Base-by-base conservation (phyloP, 768 basidiomycete species). In the Kwoniella botswanensis region DNA sequence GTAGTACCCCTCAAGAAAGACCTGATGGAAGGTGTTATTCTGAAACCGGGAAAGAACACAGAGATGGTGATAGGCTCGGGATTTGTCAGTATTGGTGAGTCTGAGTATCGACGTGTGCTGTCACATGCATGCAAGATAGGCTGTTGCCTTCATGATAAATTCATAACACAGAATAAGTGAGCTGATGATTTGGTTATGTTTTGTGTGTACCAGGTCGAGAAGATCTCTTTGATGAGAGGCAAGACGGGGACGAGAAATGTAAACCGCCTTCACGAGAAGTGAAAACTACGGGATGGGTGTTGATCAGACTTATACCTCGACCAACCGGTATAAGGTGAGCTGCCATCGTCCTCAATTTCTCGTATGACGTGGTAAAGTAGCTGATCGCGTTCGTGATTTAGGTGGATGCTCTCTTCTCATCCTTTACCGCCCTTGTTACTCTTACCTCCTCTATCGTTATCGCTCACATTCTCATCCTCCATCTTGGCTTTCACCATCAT, bases 281-380 rank as follows among this genome's bases (percentile, higher is more conserved):
- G 21, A 74, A 74, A n/a, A 83, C 82, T 54, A 82, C 79, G 4
- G 82, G 82, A 17, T 83, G 82, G 82, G 82, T 83, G 0, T 67
- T 80, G 10, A 65, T 83, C 44, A 73, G 79, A n/a, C 80, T 83
- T 57, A 73, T 67, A 2, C 81, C 81, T 12, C 70, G 76, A 22
- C 80, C 82, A 6, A 81, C 78, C 2, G 82, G 82, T 50, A 69
- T 83, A 21, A 66, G 80, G 78, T 79, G 58, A 71, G 76, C 71
- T 50, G 0, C 26, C 13, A 50, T 22, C 22, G 56, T 56, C 43
- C 53, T 24, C 1, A 2, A 3, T 21, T 18, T 18, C 5, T 54
- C 10, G 13, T 12, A 13, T 0, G 6, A 0, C 1, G 5, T 35
- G 1, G 35, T 35, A 35, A 7, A 7, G 1, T 9, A 61, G 63